Base-by-base conservation (phyloP, 768 basidiomycete genomes). In the Mycena rebaudengoi region DNA sequence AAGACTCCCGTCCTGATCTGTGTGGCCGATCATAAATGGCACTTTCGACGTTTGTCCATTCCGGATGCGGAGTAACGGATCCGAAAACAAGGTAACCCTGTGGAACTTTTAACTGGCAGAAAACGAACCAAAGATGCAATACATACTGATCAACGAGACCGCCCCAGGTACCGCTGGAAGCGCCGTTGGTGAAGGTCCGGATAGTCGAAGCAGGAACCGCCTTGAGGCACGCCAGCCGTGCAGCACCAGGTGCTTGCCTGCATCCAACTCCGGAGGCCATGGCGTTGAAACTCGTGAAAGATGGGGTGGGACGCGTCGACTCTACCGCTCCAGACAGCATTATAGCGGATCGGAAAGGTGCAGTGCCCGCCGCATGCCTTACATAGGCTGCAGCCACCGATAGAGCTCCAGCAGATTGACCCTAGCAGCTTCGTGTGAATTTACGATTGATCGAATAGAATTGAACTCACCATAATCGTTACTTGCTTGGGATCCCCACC, bases 161-260 rank as follows among this genome's bases (percentile, higher is more conserved):
- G 35, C 39, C 62, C 8, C n/a, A 21, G 6, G 48, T 13, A 45
- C 57, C 29, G 39, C 46, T 16, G 67, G 67, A 14, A 56, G 54
- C 12, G 8, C 43, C 43, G 56, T 69, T 66, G 21, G 44, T 40
- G 39, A 40, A 72, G 1, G 35, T 25, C 2, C 54, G 59, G 46
- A 72, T 71, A 8, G 55, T 41, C 14, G 43, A 29, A 2, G 68
- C 68, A 11, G 71, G 60, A 21, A 72, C 53, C n/a, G 23, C 39
- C 21, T 63, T 67, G 32, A 72, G 51, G 57, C 71, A 72, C 11
- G 63, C 20, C 18, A 72, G 53, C 18, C 71, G 58, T 37, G 8
- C 28, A 5, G 60, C 25, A 12, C 71, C 71, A 8, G 71, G 60
- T 16, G 66, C 0, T 45, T 69, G 54, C 12, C 20, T 46, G 45